Conservation (phyloP, 345 rosid species). For the Salix koriyanagi region DNA sequence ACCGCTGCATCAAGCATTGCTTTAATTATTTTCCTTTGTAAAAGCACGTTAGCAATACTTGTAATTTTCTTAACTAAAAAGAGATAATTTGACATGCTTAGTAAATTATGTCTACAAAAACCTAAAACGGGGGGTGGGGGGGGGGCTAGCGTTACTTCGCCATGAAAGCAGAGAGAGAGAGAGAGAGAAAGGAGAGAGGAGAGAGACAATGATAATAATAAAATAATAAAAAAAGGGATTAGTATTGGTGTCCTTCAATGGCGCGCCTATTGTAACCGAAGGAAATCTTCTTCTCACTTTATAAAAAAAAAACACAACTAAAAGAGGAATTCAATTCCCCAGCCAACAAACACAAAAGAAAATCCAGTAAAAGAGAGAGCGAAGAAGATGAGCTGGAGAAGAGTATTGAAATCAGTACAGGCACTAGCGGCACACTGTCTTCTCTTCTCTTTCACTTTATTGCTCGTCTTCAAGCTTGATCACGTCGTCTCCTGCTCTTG, state of each 20-base stretch:
- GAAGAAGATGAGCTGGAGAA: conserved; percentile 69
- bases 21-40: no score
- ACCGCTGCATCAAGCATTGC: no score
- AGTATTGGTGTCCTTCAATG: not conserved
- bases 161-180: no score
- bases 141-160: no score
- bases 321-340: not conserved
- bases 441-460: conserved; percentile 63
- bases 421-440: conserved; percentile 73
- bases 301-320: no score
- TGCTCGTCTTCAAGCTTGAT: conserved; percentile 73
- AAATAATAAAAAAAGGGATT: not conserved
- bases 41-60: no score
- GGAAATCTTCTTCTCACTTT: not conserved
- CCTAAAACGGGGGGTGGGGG: no score
- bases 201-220: not conserved
- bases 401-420: conserved; percentile 85
- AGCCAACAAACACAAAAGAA: not conserved
- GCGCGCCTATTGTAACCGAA: not conserved
- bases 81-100: no score
- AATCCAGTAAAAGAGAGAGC: not conserved
- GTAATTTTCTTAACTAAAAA: no score
- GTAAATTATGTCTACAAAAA: no score
- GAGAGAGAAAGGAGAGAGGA: not conserved
- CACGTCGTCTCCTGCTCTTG: conserved; percentile 56